phyloP scores from a whole-genome alignment of 176 grass and related monocot genomes.

The Metroxylon sagu region DNA sequence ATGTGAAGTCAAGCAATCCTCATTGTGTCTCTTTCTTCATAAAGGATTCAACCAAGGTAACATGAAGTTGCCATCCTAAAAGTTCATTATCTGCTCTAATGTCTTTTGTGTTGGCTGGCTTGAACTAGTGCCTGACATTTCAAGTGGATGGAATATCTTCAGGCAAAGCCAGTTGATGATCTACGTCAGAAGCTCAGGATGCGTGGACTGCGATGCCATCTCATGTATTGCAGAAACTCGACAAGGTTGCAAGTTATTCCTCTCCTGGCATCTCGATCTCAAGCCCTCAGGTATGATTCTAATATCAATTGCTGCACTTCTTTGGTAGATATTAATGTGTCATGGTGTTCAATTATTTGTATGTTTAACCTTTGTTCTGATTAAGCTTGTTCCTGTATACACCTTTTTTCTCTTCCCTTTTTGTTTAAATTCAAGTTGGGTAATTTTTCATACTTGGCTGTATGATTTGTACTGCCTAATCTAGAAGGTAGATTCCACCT shows the following conservation, averaged over 20 bases:
- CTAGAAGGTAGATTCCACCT: too few relatives aligned
- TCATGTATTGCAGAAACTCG: conserved; percentile 76
- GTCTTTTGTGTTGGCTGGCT: neutral
- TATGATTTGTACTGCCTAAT: too few relatives aligned
- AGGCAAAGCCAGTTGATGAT: conserved; percentile 61
- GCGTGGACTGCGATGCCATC: conserved; percentile 79
- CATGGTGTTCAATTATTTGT: neutral
- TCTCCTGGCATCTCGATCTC: conserved; percentile 84
- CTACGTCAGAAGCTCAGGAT: conserved; percentile 76
- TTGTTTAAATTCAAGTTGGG: too few relatives aligned
- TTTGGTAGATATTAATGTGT: too few relatives aligned
- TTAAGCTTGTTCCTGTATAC: too few relatives aligned
- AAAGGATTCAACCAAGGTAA: conserved; percentile 61
- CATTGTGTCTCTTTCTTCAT: conserved; percentile 77
- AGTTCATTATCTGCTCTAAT: too few relatives aligned
- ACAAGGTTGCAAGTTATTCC: conserved; percentile 86
- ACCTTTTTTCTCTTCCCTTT: too few relatives aligned
- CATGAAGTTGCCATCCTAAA: too few relatives aligned
- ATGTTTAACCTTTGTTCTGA: neutral
- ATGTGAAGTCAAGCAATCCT: conserved; percentile 55
- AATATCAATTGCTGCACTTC: neutral
- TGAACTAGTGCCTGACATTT: neutral
- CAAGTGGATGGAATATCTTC: conserved; percentile 5
- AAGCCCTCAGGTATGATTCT: conserved; percentile 68
- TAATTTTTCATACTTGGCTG: too few relatives aligned